Percentiles rank a stretch among this genome's conserved stretches.
These are phyloP conservation scores for Tuber borchii DNA, from an alignment of 495 filamentous ascomycete species.

Conservation along the genomic window DNA sequence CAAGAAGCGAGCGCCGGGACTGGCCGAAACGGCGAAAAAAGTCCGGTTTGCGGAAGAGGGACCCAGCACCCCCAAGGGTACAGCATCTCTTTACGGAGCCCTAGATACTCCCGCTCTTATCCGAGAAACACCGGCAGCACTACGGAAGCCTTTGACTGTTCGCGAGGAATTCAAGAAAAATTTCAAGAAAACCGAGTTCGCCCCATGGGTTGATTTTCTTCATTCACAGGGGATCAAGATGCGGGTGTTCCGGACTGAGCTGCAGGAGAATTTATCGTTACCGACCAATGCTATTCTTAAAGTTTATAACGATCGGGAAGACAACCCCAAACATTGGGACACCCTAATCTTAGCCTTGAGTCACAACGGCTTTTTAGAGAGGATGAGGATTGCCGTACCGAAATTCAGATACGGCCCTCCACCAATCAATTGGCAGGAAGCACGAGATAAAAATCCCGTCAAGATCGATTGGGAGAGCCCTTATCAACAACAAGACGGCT, in stretches of 20 bases:
- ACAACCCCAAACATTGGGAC: constrained; percentile 25
- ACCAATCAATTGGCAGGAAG: constrained; percentile 25
- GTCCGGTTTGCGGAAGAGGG: constrained; percentile 29
- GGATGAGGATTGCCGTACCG: constrained; percentile 20
- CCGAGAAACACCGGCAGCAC: constrained; percentile 35
- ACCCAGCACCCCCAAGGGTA: constrained; percentile 12
- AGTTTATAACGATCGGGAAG: constrained; percentile 30
- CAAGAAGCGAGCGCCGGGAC: neutral
- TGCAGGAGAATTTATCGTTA: constrained; percentile 24
- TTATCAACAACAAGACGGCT: constrained; percentile 35
- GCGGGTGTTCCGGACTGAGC: constrained; percentile 6
- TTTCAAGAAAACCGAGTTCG: constrained; percentile 28
- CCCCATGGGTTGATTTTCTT: constrained; percentile 32
- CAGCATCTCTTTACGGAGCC: constrained; percentile 6
- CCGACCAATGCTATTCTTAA: constrained; percentile 30
- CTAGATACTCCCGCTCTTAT: constrained; percentile 38
- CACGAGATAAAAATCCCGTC: constrained; percentile 19
- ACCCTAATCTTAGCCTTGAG: constrained; percentile 23
- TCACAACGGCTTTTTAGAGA: constrained; percentile 25
- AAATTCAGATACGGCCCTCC: constrained; percentile 10
- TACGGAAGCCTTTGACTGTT: constrained; percentile 22
- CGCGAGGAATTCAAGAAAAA: constrained; percentile 35
- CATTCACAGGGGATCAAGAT: constrained; percentile 22
- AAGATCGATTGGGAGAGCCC: constrained; percentile 16
- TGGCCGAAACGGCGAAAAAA: constrained; percentile 4